These are phyloP conservation scores for Nothopassalora personata DNA, from an alignment of 2,329 filamentous ascomycete species.

Conservation along the genomic window DNA sequence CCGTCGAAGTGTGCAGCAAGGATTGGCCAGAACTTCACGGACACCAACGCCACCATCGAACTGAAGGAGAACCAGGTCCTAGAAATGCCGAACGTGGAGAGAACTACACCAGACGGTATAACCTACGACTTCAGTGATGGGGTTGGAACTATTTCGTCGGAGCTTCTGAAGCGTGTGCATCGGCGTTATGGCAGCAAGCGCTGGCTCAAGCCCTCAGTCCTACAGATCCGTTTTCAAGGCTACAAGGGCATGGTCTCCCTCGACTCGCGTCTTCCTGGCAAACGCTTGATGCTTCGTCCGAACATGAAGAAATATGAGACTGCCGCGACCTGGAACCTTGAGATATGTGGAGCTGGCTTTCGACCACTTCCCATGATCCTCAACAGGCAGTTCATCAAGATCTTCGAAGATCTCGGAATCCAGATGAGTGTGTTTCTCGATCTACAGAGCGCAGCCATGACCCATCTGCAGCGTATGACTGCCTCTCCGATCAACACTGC, in stretches of 20 bases:
- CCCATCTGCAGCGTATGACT: constrained; percentile 56
- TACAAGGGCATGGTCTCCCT: constrained; percentile 73
- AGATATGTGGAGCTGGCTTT: constrained; percentile 66
- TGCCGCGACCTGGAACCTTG: constrained; percentile 51
- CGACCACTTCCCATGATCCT: constrained; percentile 64
- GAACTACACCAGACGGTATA: constrained; percentile 39
- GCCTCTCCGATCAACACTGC: constrained; percentile 57
- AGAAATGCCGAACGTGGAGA: constrained; percentile 50
- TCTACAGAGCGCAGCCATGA: constrained; percentile 59
- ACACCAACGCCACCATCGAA: constrained; percentile 61
- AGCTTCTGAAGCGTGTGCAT: constrained; percentile 58
- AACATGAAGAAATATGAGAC: constrained; percentile 79
- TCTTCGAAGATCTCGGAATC: constrained; percentile 72
- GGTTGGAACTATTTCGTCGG: constrained; percentile 65
- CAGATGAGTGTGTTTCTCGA: constrained; percentile 54
- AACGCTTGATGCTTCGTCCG: constrained; percentile 56
- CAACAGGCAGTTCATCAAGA: constrained; percentile 79
- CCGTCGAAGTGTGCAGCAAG: constrained; percentile 56
- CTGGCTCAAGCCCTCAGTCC: constrained; percentile 53
- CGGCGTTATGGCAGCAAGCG: constrained; percentile 44
- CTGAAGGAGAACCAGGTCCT: constrained; percentile 35
- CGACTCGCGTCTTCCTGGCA: constrained; percentile 56
- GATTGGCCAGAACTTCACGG: constrained; percentile 65
- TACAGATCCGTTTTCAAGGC: constrained; percentile 69
- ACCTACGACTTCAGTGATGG: constrained; percentile 66